These are phyloP conservation scores for Celoporthe dispersa DNA, from an alignment of 2,329 filamentous ascomycete species.

Conservation along the genomic window DNA sequence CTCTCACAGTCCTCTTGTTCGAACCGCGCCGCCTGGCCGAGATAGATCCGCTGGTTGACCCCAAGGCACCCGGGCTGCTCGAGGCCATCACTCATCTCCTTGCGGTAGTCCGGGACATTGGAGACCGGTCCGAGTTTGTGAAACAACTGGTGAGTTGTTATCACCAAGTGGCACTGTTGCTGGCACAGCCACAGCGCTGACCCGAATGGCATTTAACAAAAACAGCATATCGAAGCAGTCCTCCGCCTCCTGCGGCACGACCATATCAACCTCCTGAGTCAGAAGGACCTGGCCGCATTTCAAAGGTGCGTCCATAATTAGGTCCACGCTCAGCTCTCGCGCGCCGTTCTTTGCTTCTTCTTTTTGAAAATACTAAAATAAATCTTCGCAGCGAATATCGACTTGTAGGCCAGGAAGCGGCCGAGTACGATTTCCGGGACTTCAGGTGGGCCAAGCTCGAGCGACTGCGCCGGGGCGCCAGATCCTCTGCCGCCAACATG, in stretches of 20 bases:
- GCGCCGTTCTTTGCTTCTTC: no score
- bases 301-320: conserved; percentile 12
- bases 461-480: conserved; percentile 28
- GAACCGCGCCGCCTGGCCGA: conserved; percentile 29
- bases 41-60: conserved; percentile 25
- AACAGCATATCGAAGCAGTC: conserved; percentile 27
- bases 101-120: no score
- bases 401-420: conserved; percentile 30
- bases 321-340: conserved; percentile 6
- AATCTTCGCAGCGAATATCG: conserved; percentile 29
- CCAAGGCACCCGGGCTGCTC: conserved; percentile 15
- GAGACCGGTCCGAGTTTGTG: conserved; percentile 23
- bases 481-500: no score
- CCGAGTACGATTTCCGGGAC: conserved; percentile 33
- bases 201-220: no score
- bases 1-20: conserved; percentile 28
- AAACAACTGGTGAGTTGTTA: conserved; percentile 25
- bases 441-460: conserved; percentile 33
- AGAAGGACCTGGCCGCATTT: conserved; percentile 26
- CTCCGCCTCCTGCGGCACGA: conserved; percentile 27
- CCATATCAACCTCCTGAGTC: conserved; percentile 14
- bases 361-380: neutral
- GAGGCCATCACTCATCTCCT: no score
- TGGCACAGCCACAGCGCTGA: no score
- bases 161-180: no score